Evolutionary conservation across 1,284 basidiomycete genomes (phyloP).

Genomic region (Boletus chippewaensis): DNA sequence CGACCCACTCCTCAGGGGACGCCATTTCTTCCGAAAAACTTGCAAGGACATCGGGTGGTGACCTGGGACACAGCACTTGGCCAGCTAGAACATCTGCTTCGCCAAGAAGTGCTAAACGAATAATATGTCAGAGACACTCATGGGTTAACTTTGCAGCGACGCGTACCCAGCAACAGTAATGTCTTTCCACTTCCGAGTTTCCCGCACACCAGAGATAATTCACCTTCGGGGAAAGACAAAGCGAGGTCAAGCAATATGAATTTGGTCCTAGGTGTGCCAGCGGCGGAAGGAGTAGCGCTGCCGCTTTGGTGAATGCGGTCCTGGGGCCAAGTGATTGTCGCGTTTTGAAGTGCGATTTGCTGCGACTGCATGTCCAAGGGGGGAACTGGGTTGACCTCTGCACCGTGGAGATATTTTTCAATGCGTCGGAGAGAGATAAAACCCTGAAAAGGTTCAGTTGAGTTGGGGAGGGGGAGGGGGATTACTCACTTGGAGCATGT

Average conservation of each 20-base stretch:
- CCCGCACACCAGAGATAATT: slow-evolving; percentile 79
- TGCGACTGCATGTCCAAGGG: slow-evolving; percentile 51
- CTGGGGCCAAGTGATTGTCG: slow-evolving; percentile 87
- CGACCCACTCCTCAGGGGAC: slow-evolving; percentile 64
- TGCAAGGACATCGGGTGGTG: slow-evolving; percentile 73
- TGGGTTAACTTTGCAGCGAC: not conserved
- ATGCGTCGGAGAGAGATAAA: slow-evolving; percentile 86
- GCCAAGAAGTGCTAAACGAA: slow-evolving; percentile 65
- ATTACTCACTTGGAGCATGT: slow-evolving; percentile 62
- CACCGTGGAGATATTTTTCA: slow-evolving; percentile 76
- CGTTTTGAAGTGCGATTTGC: slow-evolving; percentile 70
- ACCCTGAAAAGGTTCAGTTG: slow-evolving; percentile 38
- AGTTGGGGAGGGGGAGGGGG: not conserved
- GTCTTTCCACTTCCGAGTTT: slow-evolving; percentile 82
- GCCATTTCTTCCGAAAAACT: slow-evolving; percentile 39
- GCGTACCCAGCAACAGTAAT: slow-evolving; percentile 60
- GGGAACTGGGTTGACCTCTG: slow-evolving; percentile 60
- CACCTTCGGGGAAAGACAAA: slow-evolving; percentile 71
- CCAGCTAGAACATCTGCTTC: slow-evolving; percentile 84
- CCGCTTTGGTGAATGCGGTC: slow-evolving; percentile 50
- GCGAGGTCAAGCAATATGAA: slow-evolving; percentile 80
- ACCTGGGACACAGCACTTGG: slow-evolving; percentile 74
- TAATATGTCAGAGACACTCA: slow-evolving; percentile 11
- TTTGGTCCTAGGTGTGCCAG: slow-evolving; percentile 68
- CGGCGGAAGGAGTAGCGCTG: slow-evolving; percentile 44